Evolutionary conservation across 306 rosid species (phyloP).

Genomic region (Gynostemma pentaphyllum): DNA sequence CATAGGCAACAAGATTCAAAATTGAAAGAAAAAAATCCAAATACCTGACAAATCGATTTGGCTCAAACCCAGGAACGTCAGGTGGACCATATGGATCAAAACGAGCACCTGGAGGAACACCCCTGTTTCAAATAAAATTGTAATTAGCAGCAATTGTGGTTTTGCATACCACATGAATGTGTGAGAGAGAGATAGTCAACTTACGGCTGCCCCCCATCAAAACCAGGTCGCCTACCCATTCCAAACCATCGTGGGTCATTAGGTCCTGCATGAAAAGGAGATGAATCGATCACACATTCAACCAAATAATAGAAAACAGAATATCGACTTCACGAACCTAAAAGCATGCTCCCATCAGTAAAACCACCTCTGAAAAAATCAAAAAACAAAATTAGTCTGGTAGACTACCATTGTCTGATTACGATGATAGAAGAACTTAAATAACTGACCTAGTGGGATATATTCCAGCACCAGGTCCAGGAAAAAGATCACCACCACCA

Average conservation of each 20-base stretch:
- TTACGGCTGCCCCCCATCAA: slow-evolving; percentile 59
- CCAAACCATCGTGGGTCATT: slow-evolving; percentile 61
- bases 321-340: slow-evolving; percentile 37
- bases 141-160: background rate
- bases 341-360: slow-evolving; percentile 61
- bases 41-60: slow-evolving; percentile 56
- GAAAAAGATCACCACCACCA: slow-evolving; percentile 50
- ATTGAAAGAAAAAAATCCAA: background rate
- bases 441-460: slow-evolving; percentile 47
- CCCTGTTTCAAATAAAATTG: slow-evolving; percentile 33
- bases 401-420: background rate
- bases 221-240: slow-evolving; percentile 34
- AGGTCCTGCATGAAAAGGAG: slow-evolving; percentile 39
- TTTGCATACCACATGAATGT: background rate
- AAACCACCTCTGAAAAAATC: slow-evolving; percentile 35
- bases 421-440: background rate
- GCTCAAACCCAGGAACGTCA: slow-evolving; percentile 76
- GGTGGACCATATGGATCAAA: slow-evolving; percentile 89
- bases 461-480: slow-evolving; percentile 76
- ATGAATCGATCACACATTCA: background rate
- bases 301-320: background rate
- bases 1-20: background rate
- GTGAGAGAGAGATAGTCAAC: slow-evolving; percentile 17
- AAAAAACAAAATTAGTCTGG: slow-evolving; percentile 11
- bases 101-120: slow-evolving; percentile 77